These are phyloP conservation scores for Trichoderma sp. DNA, from an alignment of 2,329 filamentous ascomycete genomes.

Conservation along the genomic window DNA sequence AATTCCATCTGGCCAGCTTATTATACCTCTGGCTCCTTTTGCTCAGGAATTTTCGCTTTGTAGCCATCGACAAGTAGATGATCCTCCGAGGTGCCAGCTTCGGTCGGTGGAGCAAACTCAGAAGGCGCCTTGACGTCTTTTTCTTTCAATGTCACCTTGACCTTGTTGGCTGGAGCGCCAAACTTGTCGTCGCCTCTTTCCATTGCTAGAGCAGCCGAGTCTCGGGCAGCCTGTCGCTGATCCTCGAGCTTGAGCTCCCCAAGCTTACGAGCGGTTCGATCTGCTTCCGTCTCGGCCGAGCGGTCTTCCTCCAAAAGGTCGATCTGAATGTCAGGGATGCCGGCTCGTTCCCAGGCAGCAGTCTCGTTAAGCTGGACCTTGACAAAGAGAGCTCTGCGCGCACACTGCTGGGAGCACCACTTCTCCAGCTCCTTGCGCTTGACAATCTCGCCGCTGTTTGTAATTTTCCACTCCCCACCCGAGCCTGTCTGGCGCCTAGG, in stretches of 20 bases:
- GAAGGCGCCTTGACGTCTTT: slow-evolving; percentile 45
- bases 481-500: slow-evolving; percentile 61
- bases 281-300: slow-evolving; percentile 50
- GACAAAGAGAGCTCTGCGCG: slow-evolving; percentile 78
- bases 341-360: slow-evolving; percentile 80
- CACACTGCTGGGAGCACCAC: slow-evolving; percentile 85
- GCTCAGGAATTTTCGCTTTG: slow-evolving; percentile 33
- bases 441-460: slow-evolving; percentile 65
- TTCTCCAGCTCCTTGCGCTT: slow-evolving; percentile 73
- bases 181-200: slow-evolving; percentile 50
- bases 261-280: slow-evolving; percentile 44
- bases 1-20: neutral
- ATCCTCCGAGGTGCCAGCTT: slow-evolving; percentile 41
- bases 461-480: slow-evolving; percentile 70
- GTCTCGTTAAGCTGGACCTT: slow-evolving; percentile 86
- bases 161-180: slow-evolving; percentile 36
- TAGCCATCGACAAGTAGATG: slow-evolving; percentile 56
- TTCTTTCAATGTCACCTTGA: slow-evolving; percentile 57
- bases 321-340: slow-evolving; percentile 59
- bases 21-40: slow-evolving; percentile 7
- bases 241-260: slow-evolving; percentile 51
- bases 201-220: slow-evolving; percentile 52
- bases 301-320: slow-evolving; percentile 70
- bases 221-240: slow-evolving; percentile 45
- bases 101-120: slow-evolving; percentile 36